These are phyloP conservation scores for Tetrahymena borealis DNA, from an alignment of 73 alveolate species.

Conservation along the genomic window DNA sequence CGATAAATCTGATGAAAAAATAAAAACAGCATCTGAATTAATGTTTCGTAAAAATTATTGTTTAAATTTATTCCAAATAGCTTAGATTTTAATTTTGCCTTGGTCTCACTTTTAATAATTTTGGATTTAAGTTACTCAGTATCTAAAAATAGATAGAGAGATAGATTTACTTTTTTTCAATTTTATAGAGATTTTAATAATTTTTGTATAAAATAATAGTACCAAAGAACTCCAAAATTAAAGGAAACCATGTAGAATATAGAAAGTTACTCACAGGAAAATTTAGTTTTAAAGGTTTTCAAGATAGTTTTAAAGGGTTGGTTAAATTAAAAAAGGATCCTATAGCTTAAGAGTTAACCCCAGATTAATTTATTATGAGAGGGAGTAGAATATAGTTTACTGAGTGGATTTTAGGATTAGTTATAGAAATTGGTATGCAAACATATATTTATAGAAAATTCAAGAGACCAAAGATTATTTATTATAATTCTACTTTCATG, in stretches of 20 bases:
- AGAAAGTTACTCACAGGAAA: slow-evolving; percentile 27
- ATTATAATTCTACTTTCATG: not conserved
- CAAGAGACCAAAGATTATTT: not conserved
- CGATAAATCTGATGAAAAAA: slow-evolving; percentile 34
- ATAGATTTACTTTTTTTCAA: no score
- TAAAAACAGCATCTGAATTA: slow-evolving; percentile 18
- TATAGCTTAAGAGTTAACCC: slow-evolving; percentile 6
- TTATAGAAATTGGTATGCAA: not conserved
- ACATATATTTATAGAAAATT: not conserved
- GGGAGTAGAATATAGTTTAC: not conserved
- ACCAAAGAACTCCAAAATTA: not conserved
- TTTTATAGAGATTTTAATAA: no score
- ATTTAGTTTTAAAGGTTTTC: slow-evolving; percentile 16
- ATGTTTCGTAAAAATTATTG: not conserved
- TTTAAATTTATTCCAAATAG: not conserved
- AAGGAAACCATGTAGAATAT: slow-evolving; percentile 14
- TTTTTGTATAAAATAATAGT: not conserved
- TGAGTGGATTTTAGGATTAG: not conserved
- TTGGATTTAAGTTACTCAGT: no score
- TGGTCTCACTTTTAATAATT: no score
- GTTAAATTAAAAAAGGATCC: slow-evolving; percentile 44
- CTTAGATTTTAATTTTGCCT: slow-evolving; percentile 3
- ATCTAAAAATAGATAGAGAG: no score
- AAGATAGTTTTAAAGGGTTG: slow-evolving; percentile 22
- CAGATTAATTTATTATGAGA: slow-evolving; percentile 24